A percentile compares a stretch with the other conserved stretches of the same genome.
phyloP scores from a whole-genome alignment of 2,329 filamentous ascomycete species.

The Mollisiaceae sp. region DNA sequence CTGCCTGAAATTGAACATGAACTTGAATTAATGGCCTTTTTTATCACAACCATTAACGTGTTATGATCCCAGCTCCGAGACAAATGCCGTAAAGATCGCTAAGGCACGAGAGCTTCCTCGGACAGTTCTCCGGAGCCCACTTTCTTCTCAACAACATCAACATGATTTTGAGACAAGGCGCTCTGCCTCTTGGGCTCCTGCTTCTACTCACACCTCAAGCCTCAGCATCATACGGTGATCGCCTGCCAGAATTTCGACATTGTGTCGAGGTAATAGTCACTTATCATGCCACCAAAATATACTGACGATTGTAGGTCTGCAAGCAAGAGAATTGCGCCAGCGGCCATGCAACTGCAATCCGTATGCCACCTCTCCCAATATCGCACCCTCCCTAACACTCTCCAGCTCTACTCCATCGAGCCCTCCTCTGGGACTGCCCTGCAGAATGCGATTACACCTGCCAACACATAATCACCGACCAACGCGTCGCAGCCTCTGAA shows the following conservation, averaged over 20 bases:
- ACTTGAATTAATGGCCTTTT: not conserved
- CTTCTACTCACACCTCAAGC: conserved; percentile 48
- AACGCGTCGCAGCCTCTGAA: conserved; percentile 68
- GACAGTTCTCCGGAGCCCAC: not conserved
- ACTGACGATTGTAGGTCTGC: conserved; percentile 66
- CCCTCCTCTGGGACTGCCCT: conserved; percentile 91
- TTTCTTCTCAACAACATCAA: conserved; percentile 19
- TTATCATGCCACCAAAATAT: conserved; percentile 16
- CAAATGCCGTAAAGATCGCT: not conserved
- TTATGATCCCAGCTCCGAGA: not conserved
- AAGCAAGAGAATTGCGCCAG: conserved; percentile 77
- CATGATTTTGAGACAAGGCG: conserved; percentile 36
- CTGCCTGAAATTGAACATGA: not conserved
- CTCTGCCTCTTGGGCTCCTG: conserved; percentile 26
- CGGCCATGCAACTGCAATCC: conserved; percentile 52
- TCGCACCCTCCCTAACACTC: conserved; percentile 21
- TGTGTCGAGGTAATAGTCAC: conserved; percentile 72
- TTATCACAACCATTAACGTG: not conserved
- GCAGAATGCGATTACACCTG: conserved; percentile 98
- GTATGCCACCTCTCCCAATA: conserved; percentile 29
- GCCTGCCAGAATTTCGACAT: conserved; percentile 82
- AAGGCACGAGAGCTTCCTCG: conserved; percentile 5
- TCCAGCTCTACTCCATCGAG: conserved; percentile 78
- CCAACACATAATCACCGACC: conserved; percentile 86
- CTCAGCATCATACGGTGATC: conserved; percentile 80